Conservation (phyloP, 306 rosid genomes). For the Quercus robur region DNA sequence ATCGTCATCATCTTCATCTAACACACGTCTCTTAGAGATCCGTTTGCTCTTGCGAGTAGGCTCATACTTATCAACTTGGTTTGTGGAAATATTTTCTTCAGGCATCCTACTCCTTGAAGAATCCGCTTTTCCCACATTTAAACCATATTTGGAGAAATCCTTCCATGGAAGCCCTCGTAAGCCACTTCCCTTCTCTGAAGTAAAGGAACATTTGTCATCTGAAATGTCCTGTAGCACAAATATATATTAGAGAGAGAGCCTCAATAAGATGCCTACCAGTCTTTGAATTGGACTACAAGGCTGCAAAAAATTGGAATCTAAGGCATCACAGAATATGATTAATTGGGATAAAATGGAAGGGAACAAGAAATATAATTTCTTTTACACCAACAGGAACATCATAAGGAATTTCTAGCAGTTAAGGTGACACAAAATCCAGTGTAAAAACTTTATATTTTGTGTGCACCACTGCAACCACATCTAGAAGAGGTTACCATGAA, state of each 20-base stretch:
- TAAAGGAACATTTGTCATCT: constrained; percentile 9
- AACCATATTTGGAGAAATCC: constrained; percentile 7
- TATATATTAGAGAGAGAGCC: background rate
- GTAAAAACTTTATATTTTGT: background rate
- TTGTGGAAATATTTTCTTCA: constrained; percentile 1
- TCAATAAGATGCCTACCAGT: background rate
- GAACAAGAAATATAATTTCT: background rate
- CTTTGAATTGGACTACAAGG: background rate
- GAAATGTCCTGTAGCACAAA: constrained; percentile 25
- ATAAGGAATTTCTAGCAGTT: constrained; percentile 5
- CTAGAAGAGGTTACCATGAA: background rate
- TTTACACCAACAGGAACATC: background rate
- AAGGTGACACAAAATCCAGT: background rate
- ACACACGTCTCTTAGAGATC: constrained; percentile 28
- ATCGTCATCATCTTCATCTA: constrained; percentile 26
- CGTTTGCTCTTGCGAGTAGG: constrained; percentile 39
- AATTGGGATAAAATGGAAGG: background rate
- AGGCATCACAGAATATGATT: background rate
- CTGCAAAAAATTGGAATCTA: background rate
- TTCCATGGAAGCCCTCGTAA: constrained; percentile 11
- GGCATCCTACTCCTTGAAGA: constrained; percentile 8
- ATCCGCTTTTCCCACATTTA: constrained; percentile 8
- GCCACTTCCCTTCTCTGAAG: constrained; percentile 19
- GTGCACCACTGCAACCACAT: background rate
- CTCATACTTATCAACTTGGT: constrained; percentile 11